Percentiles rank a stretch among this genome's conserved stretches.
These are phyloP conservation scores for Fusarium neocosmosporiellum DNA, from an alignment of 2,329 filamentous ascomycete genomes.

Conservation along the genomic window DNA sequence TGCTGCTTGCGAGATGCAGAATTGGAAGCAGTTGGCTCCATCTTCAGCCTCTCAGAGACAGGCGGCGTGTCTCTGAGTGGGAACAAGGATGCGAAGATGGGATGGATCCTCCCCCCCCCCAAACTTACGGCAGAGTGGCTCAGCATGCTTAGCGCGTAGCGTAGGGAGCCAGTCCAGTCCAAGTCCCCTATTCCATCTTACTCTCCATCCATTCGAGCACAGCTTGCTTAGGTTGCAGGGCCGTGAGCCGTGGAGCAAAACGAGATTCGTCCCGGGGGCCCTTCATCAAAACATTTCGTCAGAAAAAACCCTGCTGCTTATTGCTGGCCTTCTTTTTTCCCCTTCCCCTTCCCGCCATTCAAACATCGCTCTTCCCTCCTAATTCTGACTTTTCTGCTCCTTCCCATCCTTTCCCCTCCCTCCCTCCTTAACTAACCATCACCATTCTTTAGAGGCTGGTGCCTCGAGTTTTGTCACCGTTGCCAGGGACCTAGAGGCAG, in stretches of 20 bases:
- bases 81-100: conserved; percentile 36
- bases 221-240: conserved; percentile 25
- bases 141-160: conserved; percentile 44
- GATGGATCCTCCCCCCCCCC: conserved; percentile 41
- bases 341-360: conserved; percentile 40
- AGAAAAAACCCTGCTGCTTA: conserved; percentile 37
- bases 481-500: conserved; percentile 29
- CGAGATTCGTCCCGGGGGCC: conserved; percentile 40
- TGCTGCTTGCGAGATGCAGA: conserved; percentile 12
- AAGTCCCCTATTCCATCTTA: conserved; percentile 42
- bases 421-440: conserved; percentile 40
- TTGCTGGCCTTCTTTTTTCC: conserved; percentile 34
- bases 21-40: conserved; percentile 3
- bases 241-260: conserved; percentile 41
- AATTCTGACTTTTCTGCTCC: neutral
- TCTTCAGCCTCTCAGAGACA: conserved; percentile 22
- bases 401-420: conserved; percentile 33
- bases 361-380: conserved; percentile 26
- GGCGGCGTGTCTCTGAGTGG: conserved; percentile 23
- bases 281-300: conserved; percentile 45
- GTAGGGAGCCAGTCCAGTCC: conserved; percentile 24
- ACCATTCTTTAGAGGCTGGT: conserved; percentile 47
- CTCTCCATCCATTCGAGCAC: conserved; percentile 20
- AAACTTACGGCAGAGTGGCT: conserved; percentile 46
- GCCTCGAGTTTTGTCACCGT: conserved; percentile 44